Base-by-base conservation (phyloP, 352 stramenopile genomes). In the Phytophthora chlamydospora region DNA sequence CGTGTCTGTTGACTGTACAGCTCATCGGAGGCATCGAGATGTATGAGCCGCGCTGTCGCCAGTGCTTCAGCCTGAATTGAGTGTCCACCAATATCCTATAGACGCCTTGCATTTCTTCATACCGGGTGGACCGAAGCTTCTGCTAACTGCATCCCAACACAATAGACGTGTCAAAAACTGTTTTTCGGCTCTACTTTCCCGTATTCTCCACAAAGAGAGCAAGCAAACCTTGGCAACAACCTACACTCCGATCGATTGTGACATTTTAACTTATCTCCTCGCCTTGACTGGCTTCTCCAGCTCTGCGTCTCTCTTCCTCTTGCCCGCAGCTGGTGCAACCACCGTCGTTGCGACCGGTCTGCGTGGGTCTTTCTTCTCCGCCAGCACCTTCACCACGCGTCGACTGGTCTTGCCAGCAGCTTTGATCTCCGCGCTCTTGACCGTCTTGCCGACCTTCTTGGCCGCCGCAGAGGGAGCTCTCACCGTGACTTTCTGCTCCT, bases 31-130 rank as follows among this genome's bases (percentile, higher is more conserved):
- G 85, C 6, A 88, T 66, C 43, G 85, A 95, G 42, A 59, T 91
- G 49, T 95, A 95, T 53, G 72, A 91, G 58, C 86, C 86, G 10
- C 82, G 84, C 5, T 95, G 86, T 66, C 83, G 86, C 42, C 71
- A 85, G 36, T 95, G 86, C 68, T 93, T 91, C 55, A 67, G 77
- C 51, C 32, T 73, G 24, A 41, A 67, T 41, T 73, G 36, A 61
- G 5, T 56, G 31, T 42, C 50, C 19, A 12, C 43, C 29, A 62
- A 33, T 71, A 68, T 62, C 55, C 40, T 62, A 54, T 67, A 67
- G 57, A 71, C 39, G 33, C 43, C 17, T 38, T 61, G 34, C 34
- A 67, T 41, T 40, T 57, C 16, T 27, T 24, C 38, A 34, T 48
- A 35, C 2, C 44, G 19, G n/a, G 43, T 56, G 50, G 42, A n/a